These are phyloP conservation scores for Abelmoschus esculentus DNA, from an alignment of 345 rosid genomes.

Conservation along the genomic window DNA sequence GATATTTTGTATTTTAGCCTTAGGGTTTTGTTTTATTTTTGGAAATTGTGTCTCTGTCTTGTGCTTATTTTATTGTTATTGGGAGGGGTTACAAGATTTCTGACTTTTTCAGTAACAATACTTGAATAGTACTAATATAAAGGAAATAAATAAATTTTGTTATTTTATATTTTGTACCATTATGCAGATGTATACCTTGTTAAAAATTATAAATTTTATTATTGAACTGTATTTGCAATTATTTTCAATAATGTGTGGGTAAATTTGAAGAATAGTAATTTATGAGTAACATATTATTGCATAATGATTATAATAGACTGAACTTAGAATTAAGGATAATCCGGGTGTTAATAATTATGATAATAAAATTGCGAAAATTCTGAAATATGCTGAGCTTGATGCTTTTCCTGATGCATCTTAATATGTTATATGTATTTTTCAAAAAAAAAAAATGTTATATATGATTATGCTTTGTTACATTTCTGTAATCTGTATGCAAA, in stretches of 20 bases:
- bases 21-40: background rate
- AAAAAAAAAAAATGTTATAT: too few species aligned
- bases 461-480: background rate
- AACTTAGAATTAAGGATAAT: background rate
- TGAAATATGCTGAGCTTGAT: background rate
- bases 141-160: too few species aligned
- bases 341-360: background rate
- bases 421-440: background rate
- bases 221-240: background rate
- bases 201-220: background rate
- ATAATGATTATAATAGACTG: background rate
- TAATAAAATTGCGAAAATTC: background rate
- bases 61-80: background rate
- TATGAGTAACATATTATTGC: background rate
- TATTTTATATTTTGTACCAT: background rate
- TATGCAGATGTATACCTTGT: background rate
- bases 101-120: too few species aligned
- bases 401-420: background rate
- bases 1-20: background rate
- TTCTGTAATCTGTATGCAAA: background rate
- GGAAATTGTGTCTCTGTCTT: conserved; percentile 1
- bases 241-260: background rate
- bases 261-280: background rate
- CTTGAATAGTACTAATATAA: background rate
- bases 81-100: background rate